Conservation (phyloP, 352 stramenopile genomes). For the Phytophthora pseudosyringae region DNA sequence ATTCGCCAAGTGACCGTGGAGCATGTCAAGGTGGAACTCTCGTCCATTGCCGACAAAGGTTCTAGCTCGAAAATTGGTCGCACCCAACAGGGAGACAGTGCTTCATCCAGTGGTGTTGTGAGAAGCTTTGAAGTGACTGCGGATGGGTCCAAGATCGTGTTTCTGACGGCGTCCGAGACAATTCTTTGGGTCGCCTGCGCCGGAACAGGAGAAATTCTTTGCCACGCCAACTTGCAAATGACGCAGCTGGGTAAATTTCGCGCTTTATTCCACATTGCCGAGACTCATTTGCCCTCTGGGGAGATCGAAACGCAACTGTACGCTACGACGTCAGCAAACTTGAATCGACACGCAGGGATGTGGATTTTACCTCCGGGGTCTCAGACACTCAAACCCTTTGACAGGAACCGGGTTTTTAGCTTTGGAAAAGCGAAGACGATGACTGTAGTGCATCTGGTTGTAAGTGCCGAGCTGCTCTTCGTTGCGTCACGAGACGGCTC, state of each 20-base stretch:
- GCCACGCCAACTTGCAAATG: conserved; percentile 12
- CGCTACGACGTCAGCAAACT: conserved; percentile 19
- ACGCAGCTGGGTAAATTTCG: conserved; percentile 6
- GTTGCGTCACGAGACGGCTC: conserved; percentile 21
- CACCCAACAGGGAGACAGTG: neutral
- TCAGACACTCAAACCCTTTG: neutral
- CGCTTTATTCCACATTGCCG: conserved; percentile 14
- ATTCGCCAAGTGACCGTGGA: conserved; percentile 21
- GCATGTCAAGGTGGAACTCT: conserved; percentile 4
- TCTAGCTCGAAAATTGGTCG: neutral
- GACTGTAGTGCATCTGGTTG: conserved; percentile 8
- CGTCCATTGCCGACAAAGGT: neutral
- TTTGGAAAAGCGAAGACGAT: conserved; percentile 17
- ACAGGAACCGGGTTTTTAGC: conserved; percentile 5
- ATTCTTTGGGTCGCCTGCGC: conserved; percentile 23
- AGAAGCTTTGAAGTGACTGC: conserved; percentile 14
- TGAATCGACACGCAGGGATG: conserved; percentile 18
- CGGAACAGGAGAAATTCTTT: conserved; percentile 19
- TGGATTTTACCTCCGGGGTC: conserved; percentile 12
- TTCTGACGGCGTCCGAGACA: conserved; percentile 10
- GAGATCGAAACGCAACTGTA: conserved; percentile 20
- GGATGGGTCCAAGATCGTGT: conserved; percentile 22
- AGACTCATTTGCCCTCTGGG: neutral
- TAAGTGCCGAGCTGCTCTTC: conserved; percentile 11
- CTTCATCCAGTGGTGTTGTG: conserved; percentile 20